Conservation (phyloP, 1,284 basidiomycete genomes). For the Gymnopus androsaceus region DNA sequence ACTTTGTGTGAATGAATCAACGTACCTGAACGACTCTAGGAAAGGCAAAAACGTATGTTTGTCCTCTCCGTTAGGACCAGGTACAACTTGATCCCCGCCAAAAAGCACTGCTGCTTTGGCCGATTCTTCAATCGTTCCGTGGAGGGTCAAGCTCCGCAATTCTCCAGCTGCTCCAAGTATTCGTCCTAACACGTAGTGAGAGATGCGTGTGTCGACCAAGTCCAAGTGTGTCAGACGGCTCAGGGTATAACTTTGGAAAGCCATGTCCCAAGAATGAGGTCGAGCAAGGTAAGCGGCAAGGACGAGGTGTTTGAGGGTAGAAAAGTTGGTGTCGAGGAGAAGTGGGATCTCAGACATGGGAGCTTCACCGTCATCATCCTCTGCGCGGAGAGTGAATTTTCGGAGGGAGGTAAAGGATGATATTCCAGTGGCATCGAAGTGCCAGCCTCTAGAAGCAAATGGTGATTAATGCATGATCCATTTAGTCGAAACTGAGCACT, state of each 20-base stretch:
- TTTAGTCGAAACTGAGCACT: conserved; percentile 16
- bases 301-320: conserved; percentile 60
- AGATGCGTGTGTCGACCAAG: conserved; percentile 65
- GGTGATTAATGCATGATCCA: neutral
- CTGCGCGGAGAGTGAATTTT: conserved; percentile 65
- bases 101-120: conserved; percentile 61
- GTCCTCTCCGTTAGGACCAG: conserved; percentile 32
- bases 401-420: conserved; percentile 58
- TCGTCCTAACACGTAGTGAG: conserved; percentile 59
- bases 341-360: conserved; percentile 68
- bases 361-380: conserved; percentile 68
- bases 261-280: conserved; percentile 63
- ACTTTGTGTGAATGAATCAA: neutral
- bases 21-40: conserved; percentile 53
- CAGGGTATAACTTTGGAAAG: conserved; percentile 62
- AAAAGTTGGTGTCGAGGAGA: conserved; percentile 59
- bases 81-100: conserved; percentile 59
- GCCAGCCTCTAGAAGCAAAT: conserved; percentile 52
- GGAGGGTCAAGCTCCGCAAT: conserved; percentile 60
- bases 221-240: conserved; percentile 66
- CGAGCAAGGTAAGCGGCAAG: conserved; percentile 66
- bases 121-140: conserved; percentile 64
- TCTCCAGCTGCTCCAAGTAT: conserved; percentile 58
- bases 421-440: conserved; percentile 69
- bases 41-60: conserved; percentile 60